Evolutionary conservation across 768 basidiomycete species (phyloP), one percentile per base, ranked within the genome.

Genomic region (Termitomyces sp.): DNA sequence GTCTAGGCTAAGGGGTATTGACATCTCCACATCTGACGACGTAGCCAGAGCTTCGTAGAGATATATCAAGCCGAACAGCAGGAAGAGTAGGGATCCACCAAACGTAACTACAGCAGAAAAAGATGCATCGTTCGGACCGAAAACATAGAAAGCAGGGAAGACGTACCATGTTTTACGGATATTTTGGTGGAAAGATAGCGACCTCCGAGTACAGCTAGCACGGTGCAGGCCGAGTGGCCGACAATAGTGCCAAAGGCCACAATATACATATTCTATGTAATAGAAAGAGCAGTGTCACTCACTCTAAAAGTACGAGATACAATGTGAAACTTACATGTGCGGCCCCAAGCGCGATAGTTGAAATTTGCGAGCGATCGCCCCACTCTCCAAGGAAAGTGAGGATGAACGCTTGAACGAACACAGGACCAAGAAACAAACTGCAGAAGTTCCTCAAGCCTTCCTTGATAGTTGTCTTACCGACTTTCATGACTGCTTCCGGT

Each of bases 321-420:
- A n/a, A 54, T n/a, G 50, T n/a, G 44, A 41, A 20, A 74, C 76
- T 41, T 68, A 98, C 96, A 75, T 99, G 94, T 22, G 95, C 92
- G 24, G 95, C 95, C 2, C 91, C 96, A 54, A 98, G 78, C 6
- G 93, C 95, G 62, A 98, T 96, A 2, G 97, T 98, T 2, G 97
- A 90, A 66, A 98, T 93, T 75, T 99, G 96, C 68, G 93, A 96
- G 55, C 96, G 76, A 74, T 98, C 97, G 0, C 97, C 96, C 97
- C 97, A 98, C 74, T 99, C 97, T 11, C 95, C 97, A n/a, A 99
- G 78, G 74, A 98, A 98, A 0, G 96, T 98, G 60, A 99, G 78
- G 34, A 96, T 76, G 67, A 99, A 98, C 0, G 93, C 86, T 72
- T 99, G 95, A 2, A 95, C 94, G 68, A 98, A 96, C 1, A 97